Base-by-base conservation (phyloP, 2,329 filamentous ascomycete genomes). In the Colletotrichum tabaci region DNA sequence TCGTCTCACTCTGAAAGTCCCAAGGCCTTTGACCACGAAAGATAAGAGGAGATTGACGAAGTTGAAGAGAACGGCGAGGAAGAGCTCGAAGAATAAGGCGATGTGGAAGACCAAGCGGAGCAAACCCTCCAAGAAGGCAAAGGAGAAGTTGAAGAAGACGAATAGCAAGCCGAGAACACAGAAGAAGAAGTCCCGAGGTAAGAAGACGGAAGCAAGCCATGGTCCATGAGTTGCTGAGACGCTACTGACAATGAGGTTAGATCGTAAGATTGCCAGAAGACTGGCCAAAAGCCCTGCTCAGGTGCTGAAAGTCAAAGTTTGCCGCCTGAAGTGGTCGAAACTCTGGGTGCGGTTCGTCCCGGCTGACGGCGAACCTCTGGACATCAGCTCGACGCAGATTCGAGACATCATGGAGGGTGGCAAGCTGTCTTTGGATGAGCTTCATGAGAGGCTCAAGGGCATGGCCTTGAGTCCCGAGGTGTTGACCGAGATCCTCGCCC, bases 301-400 rank as follows among this genome's bases (percentile, higher is more conserved):
- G 21, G 10, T 15, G 21, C 10, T 8, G 2, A 40, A 4, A 10
- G 47, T 61, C 44, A 61, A 50, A 16, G 46, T 40, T n/a, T 61
- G 58, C n/a, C 30, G 26, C 9, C n/a, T 10, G 23, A 12, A 1
- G 18, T 16, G 44, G 44, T 10, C 12, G 5, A 16, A 26, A 21
- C 5, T 15, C 3, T 61, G 58, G 44, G n/a, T 61, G 13, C 58
- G 58, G n/a, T 61, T 61, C 13, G 46, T 61, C 16, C 46, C 58
- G 16, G 44, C 58, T 2, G 46, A 49, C 21, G 30, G 18, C 8
- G 8, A 15, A 2, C 46, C 58, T 23, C 12, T 50, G 13, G 44
- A 21, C 8, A 18, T 61, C 8, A 50, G 58, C 44, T 15, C 58
- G 2, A 61, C 58, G n/a, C 13, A 12, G 1, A 50, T 61, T 21